Base-by-base conservation (phyloP, 495 filamentous ascomycete genomes). In the Staphylotrichum longicolle region DNA sequence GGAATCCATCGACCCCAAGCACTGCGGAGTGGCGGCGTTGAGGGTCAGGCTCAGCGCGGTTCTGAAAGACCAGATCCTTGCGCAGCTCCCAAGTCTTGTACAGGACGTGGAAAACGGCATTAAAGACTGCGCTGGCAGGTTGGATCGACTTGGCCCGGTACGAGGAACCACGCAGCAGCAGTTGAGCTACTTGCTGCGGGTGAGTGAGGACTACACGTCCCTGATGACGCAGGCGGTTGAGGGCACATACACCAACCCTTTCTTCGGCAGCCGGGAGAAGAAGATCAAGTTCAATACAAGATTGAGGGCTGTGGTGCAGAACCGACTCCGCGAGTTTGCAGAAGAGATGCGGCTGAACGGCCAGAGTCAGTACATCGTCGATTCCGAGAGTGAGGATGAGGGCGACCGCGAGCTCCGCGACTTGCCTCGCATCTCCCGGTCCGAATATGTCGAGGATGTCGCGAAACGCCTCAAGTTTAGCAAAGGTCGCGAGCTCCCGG, bases 251-350 rank as follows among this genome's bases (percentile, higher is more conserved):
- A 61, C 34, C 2, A 12, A 56, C 30, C 6, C 32, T 15, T 50
- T 61, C 20, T 44, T 61, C 35, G 27, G 4, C 12, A 1, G 2
- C 2, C n/a, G 33, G 3, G 20, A 40, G 5, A 6, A 54, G 10
- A 30, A 34, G 39, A 27, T 27, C 20, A 27, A 27, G 20, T 27
- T 27, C 20, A 27, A 27, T 27, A 27, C 20, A 27, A 50, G 58
- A 42, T 32, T 61, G 15, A 41, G 58, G 1, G 58, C 58, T 15
- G 50, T 41, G 2, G n/a, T 54, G 32, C 51, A 61, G 51, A 61
- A 61, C 49, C 47, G 42, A 14, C 10, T 54, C 32, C 9, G 41
- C 3, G 51, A 30, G 1, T 61, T 61, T 41, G 50, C 50, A 32
- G 27, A 3, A 7, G 50, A 61, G 3, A 61, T 61, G 40, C 41